Conservation (phyloP, 345 rosid species). For the Aquilaria yunnanensis region DNA sequence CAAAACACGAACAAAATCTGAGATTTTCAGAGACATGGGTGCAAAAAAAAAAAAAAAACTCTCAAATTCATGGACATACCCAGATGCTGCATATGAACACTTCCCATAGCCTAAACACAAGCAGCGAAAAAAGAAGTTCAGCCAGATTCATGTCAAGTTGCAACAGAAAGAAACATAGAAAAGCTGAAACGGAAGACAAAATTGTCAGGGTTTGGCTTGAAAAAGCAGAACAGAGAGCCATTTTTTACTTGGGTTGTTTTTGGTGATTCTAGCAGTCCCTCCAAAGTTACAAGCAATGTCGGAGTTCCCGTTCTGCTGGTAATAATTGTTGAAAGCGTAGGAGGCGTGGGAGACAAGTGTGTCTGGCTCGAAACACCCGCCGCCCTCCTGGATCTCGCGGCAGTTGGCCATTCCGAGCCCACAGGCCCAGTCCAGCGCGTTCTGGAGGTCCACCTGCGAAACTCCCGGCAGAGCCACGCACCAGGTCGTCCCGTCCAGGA, state of each 20-base stretch:
- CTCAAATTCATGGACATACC: conserved; percentile 27
- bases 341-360: conserved; percentile 82
- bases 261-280: conserved; percentile 62
- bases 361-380: conserved; percentile 70
- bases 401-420: conserved; percentile 86
- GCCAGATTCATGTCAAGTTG: not conserved
- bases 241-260: conserved; percentile 63
- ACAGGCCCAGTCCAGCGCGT: conserved; percentile 95
- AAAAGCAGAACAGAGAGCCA: too few relatives aligned
- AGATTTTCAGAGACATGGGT: not conserved
- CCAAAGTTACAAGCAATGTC: conserved; percentile 84
- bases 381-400: conserved; percentile 52
- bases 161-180: not conserved
- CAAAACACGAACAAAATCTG: conserved; percentile 5
- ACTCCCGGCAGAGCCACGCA: conserved; percentile 73
- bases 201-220: too few relatives aligned
- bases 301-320: conserved; percentile 74
- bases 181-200: not conserved
- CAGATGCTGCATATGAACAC: conserved; percentile 36
- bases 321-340: conserved; percentile 76
- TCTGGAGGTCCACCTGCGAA: conserved; percentile 65
- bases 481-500: conserved; percentile 74
- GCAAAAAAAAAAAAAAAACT: not conserved
- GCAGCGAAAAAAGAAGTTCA: not conserved
- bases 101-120: conserved; percentile 44